Base-by-base conservation (phyloP, 2,329 filamentous ascomycete species). In the Ceratocystis smalleyi region DNA sequence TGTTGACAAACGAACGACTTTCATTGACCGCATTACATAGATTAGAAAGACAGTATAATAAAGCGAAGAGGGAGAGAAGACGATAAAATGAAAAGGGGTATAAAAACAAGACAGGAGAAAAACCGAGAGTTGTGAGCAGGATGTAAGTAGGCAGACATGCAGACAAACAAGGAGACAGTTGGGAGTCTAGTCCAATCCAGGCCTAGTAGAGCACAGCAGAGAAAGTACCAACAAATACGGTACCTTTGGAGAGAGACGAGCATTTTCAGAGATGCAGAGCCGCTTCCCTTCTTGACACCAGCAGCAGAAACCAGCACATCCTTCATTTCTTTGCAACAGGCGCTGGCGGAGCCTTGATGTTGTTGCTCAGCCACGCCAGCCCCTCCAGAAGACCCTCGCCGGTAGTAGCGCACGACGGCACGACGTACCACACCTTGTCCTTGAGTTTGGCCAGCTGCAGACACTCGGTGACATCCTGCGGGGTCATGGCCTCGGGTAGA, bases 401-500 rank as follows among this genome's bases (percentile, higher is more conserved):
- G 19, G 86, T 87, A 35, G 87, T 91, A 63, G 89, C 89, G 72
- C 88, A 89, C 75, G 86, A 90, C 62, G 89, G 88, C 71, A 89
- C 86, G 67, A 92, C 88, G 73, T 87, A 90, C 88, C 87, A 92
- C 73, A 89, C 81, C 79, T 88, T 89, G 73, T 91, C 87, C 76
- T 88, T 91, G 69, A 92, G 79, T 73, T 88, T 86, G 69, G 80
- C 83, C 68, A 92, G 82, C 74, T 91, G 81, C 60, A 94, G 83
- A 61, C 83, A 82, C 69, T 91, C 85, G 69, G 87, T 91, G 67
- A 94, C 84, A 75, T 91, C 87, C 73, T 88, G 81, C 6, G 88
- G 87, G 71, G 82, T 88, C 85, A 92, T 84, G 68, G 88, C 88
- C 73, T 89, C 89, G 66, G 83, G 80, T 70, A 97, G 79, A 83